Conservation (phyloP, 148 eudicot genomes). For the Rhododendron molle region DNA sequence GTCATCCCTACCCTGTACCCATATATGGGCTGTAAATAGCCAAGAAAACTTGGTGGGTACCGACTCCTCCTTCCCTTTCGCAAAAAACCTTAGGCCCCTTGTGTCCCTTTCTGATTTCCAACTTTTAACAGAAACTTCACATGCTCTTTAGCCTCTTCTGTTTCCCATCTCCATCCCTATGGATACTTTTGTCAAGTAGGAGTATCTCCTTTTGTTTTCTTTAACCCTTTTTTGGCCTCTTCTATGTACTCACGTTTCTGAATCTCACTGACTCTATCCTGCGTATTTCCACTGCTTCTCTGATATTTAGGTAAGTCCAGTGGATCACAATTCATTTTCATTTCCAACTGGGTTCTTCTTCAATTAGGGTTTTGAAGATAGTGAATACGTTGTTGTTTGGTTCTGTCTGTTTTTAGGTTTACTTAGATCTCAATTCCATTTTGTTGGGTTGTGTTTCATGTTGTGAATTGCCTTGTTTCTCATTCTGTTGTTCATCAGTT, state of each 20-base stretch:
- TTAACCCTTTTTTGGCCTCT: not conserved
- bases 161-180: not conserved
- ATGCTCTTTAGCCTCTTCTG: not conserved
- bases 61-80: conserved; percentile 7
- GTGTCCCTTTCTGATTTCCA: not conserved
- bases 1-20: no score
- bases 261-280: not conserved
- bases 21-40: not conserved
- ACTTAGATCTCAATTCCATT: not conserved
- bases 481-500: not conserved
- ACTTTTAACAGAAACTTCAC: not conserved
- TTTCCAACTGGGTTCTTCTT: conserved; percentile 9
- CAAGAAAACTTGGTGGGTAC: not conserved
- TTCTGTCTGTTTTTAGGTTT: not conserved
- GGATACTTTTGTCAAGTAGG: not conserved
- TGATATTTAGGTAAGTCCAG: not conserved
- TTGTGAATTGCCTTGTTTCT: not conserved
- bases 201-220: not conserved
- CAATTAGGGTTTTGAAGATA: not conserved
- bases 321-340: not conserved
- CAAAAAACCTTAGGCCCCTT: conserved; percentile 25
- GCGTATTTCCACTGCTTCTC: not conserved
- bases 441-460: not conserved
- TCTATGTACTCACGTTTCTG: not conserved
- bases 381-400: not conserved